phyloP scores from a whole-genome alignment of 2,329 filamentous ascomycete genomes.

The Sporothrix curviconia region DNA sequence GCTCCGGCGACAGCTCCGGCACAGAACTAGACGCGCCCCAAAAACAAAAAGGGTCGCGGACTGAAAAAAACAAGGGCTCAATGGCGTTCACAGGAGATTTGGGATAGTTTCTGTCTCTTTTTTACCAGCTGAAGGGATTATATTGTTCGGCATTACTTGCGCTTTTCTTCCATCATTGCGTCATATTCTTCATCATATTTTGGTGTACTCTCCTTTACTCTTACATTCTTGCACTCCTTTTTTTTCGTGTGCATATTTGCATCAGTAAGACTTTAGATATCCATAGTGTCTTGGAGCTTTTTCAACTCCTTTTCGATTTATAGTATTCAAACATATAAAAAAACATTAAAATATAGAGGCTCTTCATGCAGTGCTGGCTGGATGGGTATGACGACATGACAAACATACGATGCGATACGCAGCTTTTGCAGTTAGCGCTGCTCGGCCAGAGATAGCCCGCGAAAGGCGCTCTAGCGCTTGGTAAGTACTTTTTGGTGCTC shows the following conservation, averaged over 20 bases:
- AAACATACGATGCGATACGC: neutral
- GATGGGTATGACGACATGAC: neutral
- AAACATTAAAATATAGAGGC: neutral
- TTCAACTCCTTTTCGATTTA: neutral
- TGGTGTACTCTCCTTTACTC: too few relatives aligned
- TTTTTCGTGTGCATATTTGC: neutral
- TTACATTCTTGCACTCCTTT: conserved; percentile 14
- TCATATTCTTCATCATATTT: too few relatives aligned
- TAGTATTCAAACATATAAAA: neutral
- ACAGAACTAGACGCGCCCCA: too few relatives aligned
- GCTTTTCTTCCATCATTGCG: neutral
- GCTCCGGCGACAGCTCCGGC: neutral
- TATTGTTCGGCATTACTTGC: neutral
- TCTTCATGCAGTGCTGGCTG: neutral
- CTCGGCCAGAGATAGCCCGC: too few relatives aligned
- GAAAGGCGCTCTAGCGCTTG: too few relatives aligned
- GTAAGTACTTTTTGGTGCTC: too few relatives aligned
- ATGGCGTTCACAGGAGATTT: too few relatives aligned
- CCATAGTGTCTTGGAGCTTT: conserved; percentile 11
- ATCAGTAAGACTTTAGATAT: conserved; percentile 17
- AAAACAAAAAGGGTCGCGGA: too few relatives aligned
- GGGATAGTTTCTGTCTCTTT: neutral
- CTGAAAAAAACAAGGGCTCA: too few relatives aligned
- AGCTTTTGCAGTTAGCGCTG: too few relatives aligned
- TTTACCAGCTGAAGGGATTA: too few relatives aligned